Percentiles rank a stretch among this genome's conserved stretches.
phyloP scores from a whole-genome alignment of 768 basidiomycete genomes.

The Mycena floridula region DNA sequence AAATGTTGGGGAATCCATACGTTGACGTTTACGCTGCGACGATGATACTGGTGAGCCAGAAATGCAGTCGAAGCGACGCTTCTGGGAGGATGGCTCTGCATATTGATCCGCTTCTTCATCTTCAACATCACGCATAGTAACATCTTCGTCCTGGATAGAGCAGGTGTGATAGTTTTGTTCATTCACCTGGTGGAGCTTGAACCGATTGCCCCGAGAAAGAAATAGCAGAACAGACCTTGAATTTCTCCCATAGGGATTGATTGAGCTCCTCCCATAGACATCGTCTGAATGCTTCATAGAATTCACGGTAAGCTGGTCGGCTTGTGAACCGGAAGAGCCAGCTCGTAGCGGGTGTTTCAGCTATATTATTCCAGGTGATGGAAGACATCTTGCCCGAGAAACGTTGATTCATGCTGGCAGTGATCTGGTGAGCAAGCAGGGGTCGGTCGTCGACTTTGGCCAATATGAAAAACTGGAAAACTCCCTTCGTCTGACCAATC shows the following conservation, averaged over 20 bases:
- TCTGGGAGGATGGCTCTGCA: too few relatives aligned
- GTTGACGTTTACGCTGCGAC: too few relatives aligned
- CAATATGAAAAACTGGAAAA: slow-evolving; percentile 54
- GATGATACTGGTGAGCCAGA: too few relatives aligned
- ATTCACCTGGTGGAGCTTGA: too few relatives aligned
- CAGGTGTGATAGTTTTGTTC: slow-evolving; percentile 82
- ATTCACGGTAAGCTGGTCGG: slow-evolving; percentile 48
- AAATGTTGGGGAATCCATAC: too few relatives aligned
- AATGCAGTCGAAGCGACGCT: too few relatives aligned
- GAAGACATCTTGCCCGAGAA: slow-evolving; percentile 59
- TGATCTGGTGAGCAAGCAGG: slow-evolving; percentile 56
- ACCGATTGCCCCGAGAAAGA: too few relatives aligned
- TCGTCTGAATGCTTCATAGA: slow-evolving; percentile 59
- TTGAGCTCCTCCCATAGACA: slow-evolving; percentile 81
- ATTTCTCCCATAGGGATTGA: slow-evolving; percentile 67
- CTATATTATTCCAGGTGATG: slow-evolving; percentile 84
- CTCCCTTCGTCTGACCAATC: slow-evolving; percentile 40
- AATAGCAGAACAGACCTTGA: slow-evolving; percentile 75
- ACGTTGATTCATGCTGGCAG: slow-evolving; percentile 65
- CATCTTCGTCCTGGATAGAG: slow-evolving; percentile 65
- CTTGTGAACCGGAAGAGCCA: slow-evolving; percentile 77
- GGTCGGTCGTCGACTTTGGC: slow-evolving; percentile 45
- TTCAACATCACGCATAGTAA: slow-evolving; percentile 79
- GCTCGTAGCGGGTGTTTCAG: slow-evolving; percentile 53
- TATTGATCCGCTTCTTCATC: slow-evolving; percentile 79